These are phyloP conservation scores for Beauveria scarabaeidicola DNA, from an alignment of 2,329 filamentous ascomycete species.

Conservation along the genomic window DNA sequence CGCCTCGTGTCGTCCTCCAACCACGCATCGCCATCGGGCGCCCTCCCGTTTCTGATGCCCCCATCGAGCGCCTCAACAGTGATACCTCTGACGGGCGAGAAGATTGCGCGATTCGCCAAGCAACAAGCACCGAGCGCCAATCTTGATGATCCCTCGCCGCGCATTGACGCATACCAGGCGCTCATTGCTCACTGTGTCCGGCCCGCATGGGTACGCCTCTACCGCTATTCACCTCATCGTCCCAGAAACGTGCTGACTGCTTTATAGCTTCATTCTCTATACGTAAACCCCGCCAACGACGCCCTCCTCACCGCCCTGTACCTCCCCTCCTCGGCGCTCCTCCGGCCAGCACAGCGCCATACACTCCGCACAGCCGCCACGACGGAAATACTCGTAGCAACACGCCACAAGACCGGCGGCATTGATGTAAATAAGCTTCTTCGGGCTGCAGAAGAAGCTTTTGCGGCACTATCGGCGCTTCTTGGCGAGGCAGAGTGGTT, in stretches of 20 bases:
- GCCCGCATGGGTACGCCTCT: constrained; percentile 67
- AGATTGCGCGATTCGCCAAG: constrained; percentile 60
- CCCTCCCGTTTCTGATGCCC: constrained; percentile 73
- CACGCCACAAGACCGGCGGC: constrained; percentile 26
- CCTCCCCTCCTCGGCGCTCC: constrained; percentile 55
- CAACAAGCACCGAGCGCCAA: constrained; percentile 28
- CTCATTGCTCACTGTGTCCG: constrained; percentile 71
- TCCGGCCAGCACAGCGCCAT: constrained; percentile 53
- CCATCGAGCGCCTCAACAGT: background rate
- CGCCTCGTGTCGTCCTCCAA: constrained; percentile 68
- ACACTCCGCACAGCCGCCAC: constrained; percentile 67
- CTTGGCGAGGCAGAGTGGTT: constrained; percentile 38
- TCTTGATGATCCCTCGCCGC: constrained; percentile 42
- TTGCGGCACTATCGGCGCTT: constrained; percentile 37
- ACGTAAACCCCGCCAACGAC: constrained; percentile 63
- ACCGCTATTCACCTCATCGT: background rate
- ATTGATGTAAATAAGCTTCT: constrained; percentile 32
- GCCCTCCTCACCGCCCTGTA: constrained; percentile 64
- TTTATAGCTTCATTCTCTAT: constrained; percentile 65
- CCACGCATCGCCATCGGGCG: constrained; percentile 82
- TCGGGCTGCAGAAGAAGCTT: constrained; percentile 34
- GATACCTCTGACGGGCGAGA: constrained; percentile 38
- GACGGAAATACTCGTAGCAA: constrained; percentile 60
- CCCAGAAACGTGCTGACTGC: background rate
- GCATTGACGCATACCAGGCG: constrained; percentile 67